Conservation (phyloP, 208 protist species). For the Endotrypanum monterogeii region DNA sequence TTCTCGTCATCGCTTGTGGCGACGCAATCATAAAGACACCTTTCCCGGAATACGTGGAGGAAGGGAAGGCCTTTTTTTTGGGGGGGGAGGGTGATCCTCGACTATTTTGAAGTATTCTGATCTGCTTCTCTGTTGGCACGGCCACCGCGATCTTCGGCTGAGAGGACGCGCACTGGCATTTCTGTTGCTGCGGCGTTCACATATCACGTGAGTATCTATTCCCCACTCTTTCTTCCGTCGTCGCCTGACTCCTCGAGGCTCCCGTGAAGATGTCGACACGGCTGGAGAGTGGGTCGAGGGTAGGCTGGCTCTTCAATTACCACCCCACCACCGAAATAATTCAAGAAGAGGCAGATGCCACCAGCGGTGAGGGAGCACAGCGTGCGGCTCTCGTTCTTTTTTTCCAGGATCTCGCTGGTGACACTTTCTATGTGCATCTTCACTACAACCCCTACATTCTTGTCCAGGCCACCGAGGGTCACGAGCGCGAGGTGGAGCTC, state of each 20-base stretch:
- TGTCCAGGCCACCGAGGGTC: slow-evolving; percentile 72
- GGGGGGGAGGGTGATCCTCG: too few relatives aligned
- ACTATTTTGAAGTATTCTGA: background rate
- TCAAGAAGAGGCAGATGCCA: slow-evolving; percentile 26
- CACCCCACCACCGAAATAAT: slow-evolving; percentile 65
- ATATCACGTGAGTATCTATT: background rate
- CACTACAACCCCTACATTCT: slow-evolving; percentile 85
- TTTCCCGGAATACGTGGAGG: background rate
- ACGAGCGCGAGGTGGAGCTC: slow-evolving; percentile 95
- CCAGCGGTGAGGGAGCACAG: slow-evolving; percentile 32
- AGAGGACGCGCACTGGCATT: background rate
- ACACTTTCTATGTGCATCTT: slow-evolving; percentile 77
- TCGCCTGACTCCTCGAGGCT: background rate
- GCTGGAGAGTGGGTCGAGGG: slow-evolving; percentile 72
- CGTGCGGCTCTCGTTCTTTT: slow-evolving; percentile 72
- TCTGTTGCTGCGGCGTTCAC: background rate
- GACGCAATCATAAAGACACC: background rate
- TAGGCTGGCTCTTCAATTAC: slow-evolving; percentile 92
- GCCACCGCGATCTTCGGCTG: background rate
- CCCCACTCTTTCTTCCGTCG: background rate
- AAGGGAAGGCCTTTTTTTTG: background rate
- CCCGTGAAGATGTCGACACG: slow-evolving; percentile 17
- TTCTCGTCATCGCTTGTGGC: background rate
- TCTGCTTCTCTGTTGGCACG: background rate
- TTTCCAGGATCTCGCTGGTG: slow-evolving; percentile 82